Percentiles rank a stretch among this genome's conserved stretches.
phyloP scores from a whole-genome alignment of 805 yeast genomes.

The Clavispora fructus region DNA sequence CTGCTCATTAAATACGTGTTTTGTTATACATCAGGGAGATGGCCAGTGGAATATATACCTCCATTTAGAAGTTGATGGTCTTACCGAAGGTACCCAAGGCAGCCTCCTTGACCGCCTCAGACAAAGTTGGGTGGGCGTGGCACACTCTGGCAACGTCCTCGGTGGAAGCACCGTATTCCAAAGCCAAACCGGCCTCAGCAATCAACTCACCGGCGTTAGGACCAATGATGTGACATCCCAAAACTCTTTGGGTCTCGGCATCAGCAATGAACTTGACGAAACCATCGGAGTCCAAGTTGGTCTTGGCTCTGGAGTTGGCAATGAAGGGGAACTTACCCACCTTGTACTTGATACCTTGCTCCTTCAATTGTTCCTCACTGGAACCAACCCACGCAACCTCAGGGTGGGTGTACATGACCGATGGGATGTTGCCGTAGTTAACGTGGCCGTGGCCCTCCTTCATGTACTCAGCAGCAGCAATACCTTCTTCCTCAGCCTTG shows the following conservation, averaged over 20 bases:
- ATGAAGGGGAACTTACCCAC: constrained; percentile 97
- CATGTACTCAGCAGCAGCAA: constrained; percentile 95
- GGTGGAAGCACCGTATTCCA: constrained; percentile 97
- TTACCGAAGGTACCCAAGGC: constrained; percentile 87
- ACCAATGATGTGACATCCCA: constrained; percentile 96
- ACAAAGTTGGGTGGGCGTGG: constrained; percentile 97
- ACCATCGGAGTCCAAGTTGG: constrained; percentile 95
- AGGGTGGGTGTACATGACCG: constrained; percentile 99
- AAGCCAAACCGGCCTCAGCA: constrained; percentile 95
- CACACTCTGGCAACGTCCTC: constrained; percentile 97
- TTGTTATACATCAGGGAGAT: neutral
- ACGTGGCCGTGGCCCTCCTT: constrained; percentile 96
- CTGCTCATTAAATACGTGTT: neutral
- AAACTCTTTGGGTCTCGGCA: constrained; percentile 92
- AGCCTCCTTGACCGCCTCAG: constrained; percentile 98
- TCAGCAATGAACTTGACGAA: constrained; percentile 94
- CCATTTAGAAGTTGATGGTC: constrained; percentile 72
- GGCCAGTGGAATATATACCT: neutral
- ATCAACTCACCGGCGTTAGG: constrained; percentile 99
- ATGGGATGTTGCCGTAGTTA: constrained; percentile 95
- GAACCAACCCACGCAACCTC: constrained; percentile 99
- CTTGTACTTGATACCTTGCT: constrained; percentile 84
- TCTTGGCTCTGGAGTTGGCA: constrained; percentile 99
- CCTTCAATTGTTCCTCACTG: constrained; percentile 91
- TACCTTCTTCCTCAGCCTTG: constrained; percentile 99